Percentiles rank a stretch among this genome's conserved stretches.
Conservation (phyloP, 805 yeast genomes). For the Cyberlindnera bimundalis region DNA sequence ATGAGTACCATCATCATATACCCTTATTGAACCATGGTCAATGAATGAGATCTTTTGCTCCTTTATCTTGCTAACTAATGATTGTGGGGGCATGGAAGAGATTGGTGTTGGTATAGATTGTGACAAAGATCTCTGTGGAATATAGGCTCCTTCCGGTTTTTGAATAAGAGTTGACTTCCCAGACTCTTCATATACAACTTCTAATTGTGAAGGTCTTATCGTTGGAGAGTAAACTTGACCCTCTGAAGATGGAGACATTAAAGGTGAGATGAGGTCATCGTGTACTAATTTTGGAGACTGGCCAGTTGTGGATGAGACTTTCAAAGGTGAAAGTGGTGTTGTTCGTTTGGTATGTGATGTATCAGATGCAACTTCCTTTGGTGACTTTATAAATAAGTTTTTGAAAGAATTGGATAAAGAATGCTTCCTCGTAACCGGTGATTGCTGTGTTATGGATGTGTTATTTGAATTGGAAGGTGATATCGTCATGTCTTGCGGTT, state of each 20-base stretch:
- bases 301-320: too few species aligned
- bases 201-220: background rate
- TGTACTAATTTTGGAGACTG: background rate
- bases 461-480: background rate
- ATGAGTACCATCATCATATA: slow-evolving; percentile 25
- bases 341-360: too few species aligned
- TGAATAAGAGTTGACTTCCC: background rate
- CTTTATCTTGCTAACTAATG: too few species aligned
- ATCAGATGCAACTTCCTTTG: slow-evolving; percentile 2
- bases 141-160: background rate
- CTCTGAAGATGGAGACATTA: background rate
- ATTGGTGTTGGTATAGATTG: too few species aligned
- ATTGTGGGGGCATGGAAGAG: too few species aligned
- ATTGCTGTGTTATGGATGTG: background rate
- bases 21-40: slow-evolving; percentile 18
- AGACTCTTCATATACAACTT: slow-evolving; percentile 4
- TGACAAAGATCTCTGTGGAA: slow-evolving; percentile 1
- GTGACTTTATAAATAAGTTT: slow-evolving; percentile 20
- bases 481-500: background rate
- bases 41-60: too few species aligned
- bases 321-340: too few species aligned
- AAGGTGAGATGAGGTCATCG: slow-evolving; percentile 3
- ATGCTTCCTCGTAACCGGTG: slow-evolving; percentile 11
- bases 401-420: slow-evolving; percentile 23
- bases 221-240: background rate